phyloP scores from a whole-genome alignment of 2,329 filamentous ascomycete species.

The Diaporthe ilicicola region DNA sequence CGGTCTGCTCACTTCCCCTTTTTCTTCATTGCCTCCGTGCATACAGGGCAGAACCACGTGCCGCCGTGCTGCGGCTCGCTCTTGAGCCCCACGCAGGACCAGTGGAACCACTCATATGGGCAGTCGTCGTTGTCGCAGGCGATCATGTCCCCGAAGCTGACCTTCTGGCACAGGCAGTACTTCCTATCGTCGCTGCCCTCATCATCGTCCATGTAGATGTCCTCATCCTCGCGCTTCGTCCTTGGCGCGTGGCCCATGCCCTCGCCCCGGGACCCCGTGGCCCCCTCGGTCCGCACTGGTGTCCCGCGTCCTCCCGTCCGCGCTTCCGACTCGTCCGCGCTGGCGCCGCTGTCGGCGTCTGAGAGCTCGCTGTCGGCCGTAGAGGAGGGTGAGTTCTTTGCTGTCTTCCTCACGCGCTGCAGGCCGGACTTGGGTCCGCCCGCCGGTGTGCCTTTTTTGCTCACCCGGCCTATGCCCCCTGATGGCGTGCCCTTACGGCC shows the following conservation, averaged over 20 bases:
- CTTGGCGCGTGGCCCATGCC: slow-evolving; percentile 37
- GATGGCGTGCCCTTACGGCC: slow-evolving; percentile 59
- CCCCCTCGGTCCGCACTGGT: slow-evolving; percentile 41
- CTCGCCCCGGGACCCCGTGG: slow-evolving; percentile 36
- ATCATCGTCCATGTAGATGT: slow-evolving; percentile 67
- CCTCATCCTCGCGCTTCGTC: slow-evolving; percentile 53
- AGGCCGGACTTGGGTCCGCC: slow-evolving; percentile 63
- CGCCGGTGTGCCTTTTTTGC: slow-evolving; percentile 55
- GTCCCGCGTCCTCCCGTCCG: slow-evolving; percentile 48
- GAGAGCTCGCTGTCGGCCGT: slow-evolving; percentile 72
- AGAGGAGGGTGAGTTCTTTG: slow-evolving; percentile 69
- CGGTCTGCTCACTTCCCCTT: slow-evolving; percentile 39
- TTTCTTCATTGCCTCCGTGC: slow-evolving; percentile 62
- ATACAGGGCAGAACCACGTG: slow-evolving; percentile 73
- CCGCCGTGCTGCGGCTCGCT: slow-evolving; percentile 67
- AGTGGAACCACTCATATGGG: slow-evolving; percentile 89
- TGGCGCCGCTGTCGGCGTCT: slow-evolving; percentile 63
- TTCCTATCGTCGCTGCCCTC: slow-evolving; percentile 81
- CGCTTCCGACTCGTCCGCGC: slow-evolving; percentile 60
- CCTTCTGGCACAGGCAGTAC: slow-evolving; percentile 84
- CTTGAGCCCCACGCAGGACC: slow-evolving; percentile 75
- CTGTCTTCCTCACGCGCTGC: slow-evolving; percentile 68
- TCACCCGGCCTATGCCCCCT: slow-evolving; percentile 45
- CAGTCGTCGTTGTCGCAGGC: slow-evolving; percentile 87
- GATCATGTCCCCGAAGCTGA: slow-evolving; percentile 89